Conservation (phyloP, 163 green algal genomes). For the Scenedesmus sp. region DNA sequence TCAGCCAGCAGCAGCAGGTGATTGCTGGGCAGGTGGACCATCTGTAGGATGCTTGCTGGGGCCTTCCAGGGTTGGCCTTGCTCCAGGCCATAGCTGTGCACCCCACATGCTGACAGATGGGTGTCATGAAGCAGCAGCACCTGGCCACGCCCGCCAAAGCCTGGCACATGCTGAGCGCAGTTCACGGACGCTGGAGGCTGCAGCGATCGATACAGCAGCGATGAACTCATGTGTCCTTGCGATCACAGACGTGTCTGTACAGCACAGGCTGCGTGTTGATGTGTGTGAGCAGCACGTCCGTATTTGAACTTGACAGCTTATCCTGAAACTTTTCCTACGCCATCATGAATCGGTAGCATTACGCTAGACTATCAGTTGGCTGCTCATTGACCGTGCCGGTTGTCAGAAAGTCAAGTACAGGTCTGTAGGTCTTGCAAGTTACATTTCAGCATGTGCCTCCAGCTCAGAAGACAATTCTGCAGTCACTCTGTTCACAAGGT, state of each 20-base stretch:
- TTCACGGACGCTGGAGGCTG: constrained; percentile 4
- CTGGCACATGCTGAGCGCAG: not conserved
- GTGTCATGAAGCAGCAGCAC: constrained; percentile 26
- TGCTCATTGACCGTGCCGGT: no score
- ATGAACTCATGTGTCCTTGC: not conserved
- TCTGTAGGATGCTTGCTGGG: not conserved
- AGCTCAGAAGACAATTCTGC: not conserved
- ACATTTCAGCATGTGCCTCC: not conserved
- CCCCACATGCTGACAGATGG: not conserved
- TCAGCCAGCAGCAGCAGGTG: constrained; percentile 28
- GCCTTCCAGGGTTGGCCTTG: not conserved
- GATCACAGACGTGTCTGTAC: not conserved
- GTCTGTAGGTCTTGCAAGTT: no score
- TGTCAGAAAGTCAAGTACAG: no score
- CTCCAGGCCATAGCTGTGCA: constrained; percentile 18
- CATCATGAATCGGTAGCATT: no score
- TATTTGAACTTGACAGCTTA: not conserved
- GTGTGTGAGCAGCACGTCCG: not conserved
- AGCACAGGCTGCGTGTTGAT: not conserved
- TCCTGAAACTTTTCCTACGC: no score
- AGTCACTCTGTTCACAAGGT: no score
- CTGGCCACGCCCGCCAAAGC: not conserved
- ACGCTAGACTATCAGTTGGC: no score
- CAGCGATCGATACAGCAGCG: constrained; percentile 9
- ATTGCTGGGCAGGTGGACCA: constrained; percentile 23